These are phyloP conservation scores for Crithidia fasciculata DNA, from an alignment of 208 protist species.

Conservation along the genomic window DNA sequence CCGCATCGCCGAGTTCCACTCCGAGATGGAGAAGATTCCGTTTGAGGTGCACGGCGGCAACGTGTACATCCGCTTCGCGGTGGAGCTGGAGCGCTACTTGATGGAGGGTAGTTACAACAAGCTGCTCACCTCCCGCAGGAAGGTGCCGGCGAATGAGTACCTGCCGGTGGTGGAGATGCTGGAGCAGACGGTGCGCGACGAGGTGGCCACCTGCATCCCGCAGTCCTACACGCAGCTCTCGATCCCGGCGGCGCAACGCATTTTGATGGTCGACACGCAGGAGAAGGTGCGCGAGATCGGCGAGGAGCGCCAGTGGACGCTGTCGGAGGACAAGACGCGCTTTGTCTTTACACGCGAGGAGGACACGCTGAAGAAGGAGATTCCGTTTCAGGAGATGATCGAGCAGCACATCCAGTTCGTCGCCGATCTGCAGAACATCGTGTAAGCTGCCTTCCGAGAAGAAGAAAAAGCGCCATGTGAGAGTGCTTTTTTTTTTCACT, in stretches of 20 bases:
- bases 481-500: background rate
- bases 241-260: constrained; percentile 76
- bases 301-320: constrained; percentile 56
- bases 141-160: constrained; percentile 92
- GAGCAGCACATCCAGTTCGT: constrained; percentile 78
- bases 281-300: constrained; percentile 80
- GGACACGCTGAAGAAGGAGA: constrained; percentile 72
- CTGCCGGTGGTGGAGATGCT: constrained; percentile 90
- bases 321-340: constrained; percentile 45
- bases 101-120: constrained; percentile 96
- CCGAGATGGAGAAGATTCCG: constrained; percentile 92
- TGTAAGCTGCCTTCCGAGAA: constrained; percentile 36
- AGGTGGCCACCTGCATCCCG: constrained; percentile 91
- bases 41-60: constrained; percentile 71
- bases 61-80: constrained; percentile 84
- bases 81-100: constrained; percentile 89
- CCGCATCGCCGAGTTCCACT: constrained; percentile 93
- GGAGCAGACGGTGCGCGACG: constrained; percentile 86
- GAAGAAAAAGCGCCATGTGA: background rate
- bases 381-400: constrained; percentile 86
- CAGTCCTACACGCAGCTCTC: constrained; percentile 83
- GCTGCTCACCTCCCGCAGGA: constrained; percentile 80
- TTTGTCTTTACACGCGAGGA: constrained; percentile 87
- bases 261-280: constrained; percentile 83
- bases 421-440: constrained; percentile 84